Percentiles rank a stretch among this genome's conserved stretches.
phyloP scores from a whole-genome alignment of 2,329 filamentous ascomycete species.

The Arthroderma sp. region DNA sequence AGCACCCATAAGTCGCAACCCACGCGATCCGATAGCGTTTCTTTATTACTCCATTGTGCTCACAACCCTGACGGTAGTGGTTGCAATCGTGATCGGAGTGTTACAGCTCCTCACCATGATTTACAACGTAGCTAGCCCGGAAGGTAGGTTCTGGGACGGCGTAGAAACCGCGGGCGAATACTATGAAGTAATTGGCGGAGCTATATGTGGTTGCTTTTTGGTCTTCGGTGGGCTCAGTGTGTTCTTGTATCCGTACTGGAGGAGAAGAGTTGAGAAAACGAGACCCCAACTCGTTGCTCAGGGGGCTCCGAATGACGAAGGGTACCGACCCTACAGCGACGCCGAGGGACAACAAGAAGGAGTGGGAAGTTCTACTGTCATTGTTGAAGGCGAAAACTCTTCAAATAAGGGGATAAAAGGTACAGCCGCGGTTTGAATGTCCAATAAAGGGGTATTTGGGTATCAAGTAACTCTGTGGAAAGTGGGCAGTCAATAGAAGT shows the following conservation, averaged over 20 bases:
- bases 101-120: constrained; percentile 72
- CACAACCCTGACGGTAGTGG: constrained; percentile 68
- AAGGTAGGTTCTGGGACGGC: constrained; percentile 80
- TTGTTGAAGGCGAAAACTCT: too few species aligned
- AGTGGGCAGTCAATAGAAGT: too few species aligned
- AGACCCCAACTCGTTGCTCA: not conserved
- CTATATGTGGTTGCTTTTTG: constrained; percentile 74
- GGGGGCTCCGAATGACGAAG: constrained; percentile 11
- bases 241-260: constrained; percentile 67
- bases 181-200: constrained; percentile 74
- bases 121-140: constrained; percentile 59
- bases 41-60: constrained; percentile 87
- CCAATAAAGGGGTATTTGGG: too few species aligned
- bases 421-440: too few species aligned
- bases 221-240: constrained; percentile 63
- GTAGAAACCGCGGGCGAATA: constrained; percentile 63
- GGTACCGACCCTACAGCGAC: not conserved
- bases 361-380: too few species aligned
- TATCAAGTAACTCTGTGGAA: too few species aligned
- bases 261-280: constrained; percentile 40
- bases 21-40: constrained; percentile 76
- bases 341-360: too few species aligned
- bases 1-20: constrained; percentile 36
- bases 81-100: constrained; percentile 72
- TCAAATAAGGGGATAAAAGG: too few species aligned